phyloP scores from a whole-genome alignment of 768 basidiomycete species.

The Chalciporus chontae region DNA sequence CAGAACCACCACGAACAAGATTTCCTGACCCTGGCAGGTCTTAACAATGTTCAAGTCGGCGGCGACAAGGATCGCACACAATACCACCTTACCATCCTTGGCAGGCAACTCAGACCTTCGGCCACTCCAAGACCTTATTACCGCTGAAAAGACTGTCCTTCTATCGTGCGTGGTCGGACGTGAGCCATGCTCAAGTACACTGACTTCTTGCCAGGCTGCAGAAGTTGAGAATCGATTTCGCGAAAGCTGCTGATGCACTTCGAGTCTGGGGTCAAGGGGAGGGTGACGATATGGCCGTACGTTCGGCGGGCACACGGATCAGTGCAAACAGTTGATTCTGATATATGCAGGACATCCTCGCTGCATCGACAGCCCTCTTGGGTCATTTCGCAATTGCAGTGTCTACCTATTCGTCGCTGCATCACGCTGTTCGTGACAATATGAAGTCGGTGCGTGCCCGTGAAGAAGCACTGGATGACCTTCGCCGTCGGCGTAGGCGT shows the following conservation, averaged over 20 bases:
- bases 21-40: neutral
- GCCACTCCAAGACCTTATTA: constrained; percentile 85
- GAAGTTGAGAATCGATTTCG: constrained; percentile 60
- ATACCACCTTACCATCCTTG: constrained; percentile 73
- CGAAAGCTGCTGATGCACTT: constrained; percentile 69
- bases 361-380: constrained; percentile 65
- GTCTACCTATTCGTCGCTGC: constrained; percentile 65
- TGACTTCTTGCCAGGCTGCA: constrained; percentile 44
- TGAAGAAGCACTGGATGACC: constrained; percentile 79
- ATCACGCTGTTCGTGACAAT: constrained; percentile 55
- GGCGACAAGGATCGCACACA: constrained; percentile 84
- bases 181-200: neutral
- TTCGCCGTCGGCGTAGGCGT: constrained; percentile 65
- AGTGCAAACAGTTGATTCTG: neutral
- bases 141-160: constrained; percentile 80
- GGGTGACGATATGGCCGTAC: constrained; percentile 77
- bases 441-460: constrained; percentile 81
- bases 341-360: constrained; percentile 61
- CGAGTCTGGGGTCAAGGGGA: constrained; percentile 73
- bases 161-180: constrained; percentile 50
- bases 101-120: constrained; percentile 73
- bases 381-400: constrained; percentile 66
- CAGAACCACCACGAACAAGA: constrained; percentile 4
- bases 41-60: constrained; percentile 69
- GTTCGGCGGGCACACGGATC: constrained; percentile 17